Evolutionary conservation across 306 rosid genomes (phyloP).

Genomic region (Chamaecrista fasciculata): DNA sequence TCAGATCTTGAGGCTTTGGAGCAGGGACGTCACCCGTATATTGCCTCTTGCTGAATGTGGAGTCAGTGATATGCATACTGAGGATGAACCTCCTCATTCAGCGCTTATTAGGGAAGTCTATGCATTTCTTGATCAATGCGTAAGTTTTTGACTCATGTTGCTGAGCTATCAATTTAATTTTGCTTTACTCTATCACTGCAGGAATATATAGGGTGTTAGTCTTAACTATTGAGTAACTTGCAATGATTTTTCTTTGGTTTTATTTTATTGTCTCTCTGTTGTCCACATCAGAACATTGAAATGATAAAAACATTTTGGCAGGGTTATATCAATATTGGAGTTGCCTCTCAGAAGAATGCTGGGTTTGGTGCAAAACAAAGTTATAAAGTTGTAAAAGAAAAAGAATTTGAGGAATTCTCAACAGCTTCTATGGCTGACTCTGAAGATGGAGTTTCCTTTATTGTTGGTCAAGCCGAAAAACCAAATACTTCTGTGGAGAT

Average conservation of each 20-base stretch:
- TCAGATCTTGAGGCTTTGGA: slow-evolving; percentile 83
- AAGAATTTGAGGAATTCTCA: slow-evolving; percentile 52
- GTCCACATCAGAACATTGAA: slow-evolving; percentile 22
- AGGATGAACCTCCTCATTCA: slow-evolving; percentile 56
- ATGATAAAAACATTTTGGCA: slow-evolving; percentile 43
- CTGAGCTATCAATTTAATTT: slow-evolving; percentile 22
- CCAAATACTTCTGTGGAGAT: slow-evolving; percentile 45
- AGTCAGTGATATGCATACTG: slow-evolving; percentile 47
- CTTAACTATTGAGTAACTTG: no score
- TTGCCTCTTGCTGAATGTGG: slow-evolving; percentile 95
- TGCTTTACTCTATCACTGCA: slow-evolving; percentile 11
- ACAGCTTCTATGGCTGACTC: slow-evolving; percentile 75
- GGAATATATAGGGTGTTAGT: slow-evolving; percentile 17
- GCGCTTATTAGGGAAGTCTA: slow-evolving; percentile 84
- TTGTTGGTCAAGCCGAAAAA: slow-evolving; percentile 65
- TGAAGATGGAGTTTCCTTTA: slow-evolving; percentile 92
- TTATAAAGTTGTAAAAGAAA: slow-evolving; percentile 64
- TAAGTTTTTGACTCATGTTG: slow-evolving; percentile 50
- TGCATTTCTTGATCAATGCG: slow-evolving; percentile 85
- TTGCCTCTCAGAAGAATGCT: slow-evolving; percentile 75
- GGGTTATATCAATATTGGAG: slow-evolving; percentile 97
- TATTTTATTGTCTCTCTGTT: no score
- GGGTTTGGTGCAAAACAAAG: slow-evolving; percentile 50
- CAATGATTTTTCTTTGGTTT: no score
- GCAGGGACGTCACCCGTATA: slow-evolving; percentile 84